These are phyloP conservation scores for Plasmodium knowlesi DNA, from an alignment of 169 alveolate genomes.

Conservation along the genomic window DNA sequence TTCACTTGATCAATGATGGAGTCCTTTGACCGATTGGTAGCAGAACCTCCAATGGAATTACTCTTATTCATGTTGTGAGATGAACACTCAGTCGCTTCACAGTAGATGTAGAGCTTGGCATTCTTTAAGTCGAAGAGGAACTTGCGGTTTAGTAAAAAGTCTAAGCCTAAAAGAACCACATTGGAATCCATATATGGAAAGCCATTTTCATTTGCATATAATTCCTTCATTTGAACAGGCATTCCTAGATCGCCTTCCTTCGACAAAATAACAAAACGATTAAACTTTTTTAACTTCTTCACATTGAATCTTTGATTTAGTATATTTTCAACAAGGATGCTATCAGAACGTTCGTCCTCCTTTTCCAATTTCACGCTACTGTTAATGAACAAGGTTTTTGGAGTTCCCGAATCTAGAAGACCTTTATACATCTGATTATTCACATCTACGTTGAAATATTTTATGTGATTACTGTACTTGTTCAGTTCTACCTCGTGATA, in stretches of 20 bases:
- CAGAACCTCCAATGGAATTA: background rate
- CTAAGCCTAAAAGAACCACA: slow-evolving; percentile 47
- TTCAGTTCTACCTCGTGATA: background rate
- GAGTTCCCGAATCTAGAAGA: slow-evolving; percentile 42
- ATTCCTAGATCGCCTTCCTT: background rate
- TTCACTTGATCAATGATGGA: background rate
- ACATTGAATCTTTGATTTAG: slow-evolving; percentile 27
- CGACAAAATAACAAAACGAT: background rate
- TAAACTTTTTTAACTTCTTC: background rate
- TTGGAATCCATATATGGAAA: slow-evolving; percentile 11
- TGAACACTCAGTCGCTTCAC: background rate
- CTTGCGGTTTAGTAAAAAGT: slow-evolving; percentile 21
- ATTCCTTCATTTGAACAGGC: background rate
- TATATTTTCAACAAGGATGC: slow-evolving; percentile 19
- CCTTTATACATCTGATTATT: slow-evolving; percentile 17
- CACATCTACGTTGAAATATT: slow-evolving; percentile 23
- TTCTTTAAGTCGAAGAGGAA: slow-evolving; percentile 45
- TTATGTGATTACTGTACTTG: slow-evolving; percentile 24
- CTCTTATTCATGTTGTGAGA: background rate
- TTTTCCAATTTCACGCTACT: background rate
- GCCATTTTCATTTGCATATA: slow-evolving; percentile 3
- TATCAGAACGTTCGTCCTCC: background rate
- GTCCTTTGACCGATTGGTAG: background rate
- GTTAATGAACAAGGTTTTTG: slow-evolving; percentile 19
- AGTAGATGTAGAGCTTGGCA: background rate